Evolutionary conservation across 2,329 filamentous ascomycete genomes (phyloP), one percentile per base, ranked within the genome.

Genomic region (Fusarium devonianum): DNA sequence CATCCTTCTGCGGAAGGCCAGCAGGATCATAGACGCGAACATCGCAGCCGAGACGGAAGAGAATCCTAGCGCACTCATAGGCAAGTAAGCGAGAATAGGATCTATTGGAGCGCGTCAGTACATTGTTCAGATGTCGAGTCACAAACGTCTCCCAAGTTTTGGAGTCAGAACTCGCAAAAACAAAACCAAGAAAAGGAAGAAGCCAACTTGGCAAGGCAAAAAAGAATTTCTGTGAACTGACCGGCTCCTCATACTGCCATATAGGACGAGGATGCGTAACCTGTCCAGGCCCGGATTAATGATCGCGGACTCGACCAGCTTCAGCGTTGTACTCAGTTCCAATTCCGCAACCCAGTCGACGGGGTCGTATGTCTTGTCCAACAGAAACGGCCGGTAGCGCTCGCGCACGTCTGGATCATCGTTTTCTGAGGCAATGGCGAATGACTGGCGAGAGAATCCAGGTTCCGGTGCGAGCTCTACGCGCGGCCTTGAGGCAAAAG

Each of bases 41-140:
- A 56, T 88, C 85, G 62, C 84, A 87, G 17, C 85, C 85, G 0
- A 88, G 76, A 3, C 84, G 79, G 65, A 78, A 81, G 2, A 88
- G 78, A 32, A 88, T 84, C 0, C 85, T 74, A 2, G 75, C 74
- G 5, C 77, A 79, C 68, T 88, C 85, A 28, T 73, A 83, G 2
- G 85, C 83, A 3, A 87, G 71, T 0, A 88, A 73, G 4, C 75
- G 71, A 0, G 83, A 86, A 62, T 83, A 88, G 1, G 85, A 88
- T 79, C 45, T 35, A n/a, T n/a, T n/a, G n/a, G n/a, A n/a, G n/a
- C n/a, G n/a, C n/a, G n/a, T n/a, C n/a, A n/a, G n/a, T n/a, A n/a
- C n/a, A n/a, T n/a, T n/a, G n/a, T n/a, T n/a, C n/a, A n/a, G n/a
- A n/a, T n/a, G n/a, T n/a, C n/a, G n/a, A n/a, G n/a, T n/a, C n/a